phyloP scores from a whole-genome alignment of 331 rosid species.

The Erythrophleum ivorense region DNA sequence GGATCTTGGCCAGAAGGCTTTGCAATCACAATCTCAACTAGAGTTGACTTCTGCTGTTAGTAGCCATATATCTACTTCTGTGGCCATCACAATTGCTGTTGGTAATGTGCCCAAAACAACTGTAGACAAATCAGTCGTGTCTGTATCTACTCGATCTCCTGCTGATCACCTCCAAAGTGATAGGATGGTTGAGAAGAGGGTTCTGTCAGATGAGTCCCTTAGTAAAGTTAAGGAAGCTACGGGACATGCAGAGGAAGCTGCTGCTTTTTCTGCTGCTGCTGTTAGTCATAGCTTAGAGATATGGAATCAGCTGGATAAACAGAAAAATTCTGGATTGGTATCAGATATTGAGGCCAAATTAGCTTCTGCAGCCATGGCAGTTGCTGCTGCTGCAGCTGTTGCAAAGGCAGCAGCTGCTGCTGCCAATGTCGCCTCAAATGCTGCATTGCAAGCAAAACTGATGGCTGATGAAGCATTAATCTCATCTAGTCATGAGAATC shows the following conservation, averaged over 20 bases:
- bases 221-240: conserved; percentile 88
- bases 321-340: conserved; percentile 70
- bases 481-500: conserved; percentile 56
- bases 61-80: conserved; percentile 51
- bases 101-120: conserved; percentile 51
- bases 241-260: conserved; percentile 85
- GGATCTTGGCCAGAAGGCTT: conserved; percentile 59
- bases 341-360: conserved; percentile 77
- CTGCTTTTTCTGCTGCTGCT: conserved; percentile 78
- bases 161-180: conserved; percentile 56
- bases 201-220: conserved; percentile 73
- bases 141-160: conserved; percentile 50
- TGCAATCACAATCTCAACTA: conserved; percentile 59
- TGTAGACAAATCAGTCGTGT: conserved; percentile 53
- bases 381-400: conserved; percentile 95
- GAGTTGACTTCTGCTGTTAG: conserved; percentile 50
- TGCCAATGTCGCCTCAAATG: conserved; percentile 94
- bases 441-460: conserved; percentile 93
- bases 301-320: conserved; percentile 86
- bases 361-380: conserved; percentile 88
- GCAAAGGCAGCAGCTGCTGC: conserved; percentile 98
- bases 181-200: conserved; percentile 55
- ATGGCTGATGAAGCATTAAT: conserved; percentile 90
- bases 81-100: conserved; percentile 50
- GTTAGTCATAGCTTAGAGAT: conserved; percentile 81